phyloP scores from a whole-genome alignment of 108 stramenopile species.

The Stephanodiscus triporus region DNA sequence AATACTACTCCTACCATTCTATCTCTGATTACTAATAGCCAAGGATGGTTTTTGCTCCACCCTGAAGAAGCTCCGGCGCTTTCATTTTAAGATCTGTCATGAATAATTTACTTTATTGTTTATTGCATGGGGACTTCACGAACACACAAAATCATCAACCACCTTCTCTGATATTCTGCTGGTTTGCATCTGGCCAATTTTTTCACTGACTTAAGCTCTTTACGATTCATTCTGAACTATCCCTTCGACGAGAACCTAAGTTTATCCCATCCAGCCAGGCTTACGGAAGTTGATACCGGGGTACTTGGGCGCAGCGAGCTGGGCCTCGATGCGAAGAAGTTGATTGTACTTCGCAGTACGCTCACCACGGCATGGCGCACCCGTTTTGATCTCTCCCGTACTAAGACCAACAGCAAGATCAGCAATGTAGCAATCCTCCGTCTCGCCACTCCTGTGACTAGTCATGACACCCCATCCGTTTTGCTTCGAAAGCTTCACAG shows the following conservation, averaged over 20 bases:
- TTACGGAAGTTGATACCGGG: constrained; percentile 88
- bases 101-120: background rate
- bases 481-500: constrained; percentile 98
- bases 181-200: background rate
- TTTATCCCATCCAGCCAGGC: constrained; percentile 89
- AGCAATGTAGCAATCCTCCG: constrained; percentile 99
- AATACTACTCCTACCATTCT: too few species aligned
- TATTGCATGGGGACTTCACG: background rate
- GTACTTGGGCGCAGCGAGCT: constrained; percentile 76
- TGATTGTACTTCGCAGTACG: constrained; percentile 99
- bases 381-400: constrained; percentile 99
- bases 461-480: constrained; percentile 99
- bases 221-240: too few species aligned
- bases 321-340: constrained; percentile 83
- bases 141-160: background rate
- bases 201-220: too few species aligned
- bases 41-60: too few species aligned
- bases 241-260: background rate
- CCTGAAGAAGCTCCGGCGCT: too few species aligned
- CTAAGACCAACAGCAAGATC: constrained; percentile 99
- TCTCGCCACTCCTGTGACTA: constrained; percentile 98
- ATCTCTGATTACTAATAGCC: too few species aligned
- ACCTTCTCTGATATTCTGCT: background rate
- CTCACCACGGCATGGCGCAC: constrained; percentile 99
- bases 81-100: background rate